Evolutionary conservation across 179 eudicot species (phyloP), one percentile per base, ranked within the genome.

Genomic region (Spergularia azorica): DNA sequence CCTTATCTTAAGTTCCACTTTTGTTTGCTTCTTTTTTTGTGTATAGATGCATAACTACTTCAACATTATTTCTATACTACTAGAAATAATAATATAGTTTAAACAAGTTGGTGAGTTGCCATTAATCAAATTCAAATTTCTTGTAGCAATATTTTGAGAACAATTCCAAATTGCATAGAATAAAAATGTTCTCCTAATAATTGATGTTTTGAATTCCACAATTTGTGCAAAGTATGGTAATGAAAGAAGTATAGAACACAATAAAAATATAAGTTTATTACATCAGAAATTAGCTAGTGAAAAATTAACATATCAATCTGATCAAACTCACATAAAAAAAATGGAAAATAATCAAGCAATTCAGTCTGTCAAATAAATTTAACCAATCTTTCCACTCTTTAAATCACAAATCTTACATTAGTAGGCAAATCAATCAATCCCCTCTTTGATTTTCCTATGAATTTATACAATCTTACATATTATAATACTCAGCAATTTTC

Each of bases 381-480:
- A 55, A 55, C 21, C 43, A 13, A 51, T 36, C 15, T 54, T 55
- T 55, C 74, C 10, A 70, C n/a, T 12, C 43, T 54, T 21, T 70
- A 52, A 60, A 70, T 70, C 73, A 70, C 73, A 70, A 70, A 54
- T 20, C 58, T 69, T 50, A 51, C 14, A 69, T 41, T 21, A 70
- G 1, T 52, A 70, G 43, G 39, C 61, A 52, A 70, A 70, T 70
- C 20, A 70, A 70, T 70, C 60, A 64, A 64, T 64, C 69, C 52
- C 9, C 7, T 38, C 48, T 54, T 38, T 54, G 61, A 54, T 46
- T 70, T 54, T 70, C 74, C 74, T 70, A 70, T 70, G 14, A 70
- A 70, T 70, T 54, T 70, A 55, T 36, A 70, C 74, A 70, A 70
- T 0, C 50, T 70, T 56, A 70, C 74, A 56, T 70, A 26, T 46